Base-by-base conservation (phyloP, 306 rosid species). In the Datisca glomerata region DNA sequence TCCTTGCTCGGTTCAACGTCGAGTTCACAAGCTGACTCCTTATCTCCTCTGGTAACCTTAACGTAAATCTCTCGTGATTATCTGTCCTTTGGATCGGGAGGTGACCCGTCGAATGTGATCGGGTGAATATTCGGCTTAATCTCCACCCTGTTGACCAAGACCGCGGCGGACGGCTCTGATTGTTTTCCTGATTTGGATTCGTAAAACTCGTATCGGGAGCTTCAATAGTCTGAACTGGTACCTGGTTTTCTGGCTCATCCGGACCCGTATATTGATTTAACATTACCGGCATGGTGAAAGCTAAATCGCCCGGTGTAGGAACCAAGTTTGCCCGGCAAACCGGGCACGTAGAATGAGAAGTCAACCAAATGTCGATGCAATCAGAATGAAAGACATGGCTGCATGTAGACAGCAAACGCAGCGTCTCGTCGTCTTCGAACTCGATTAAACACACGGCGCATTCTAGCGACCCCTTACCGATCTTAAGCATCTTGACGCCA, bases 21-120 rank as follows among this genome's bases (percentile, higher is more conserved):
- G 42, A 55, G n/a, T 65, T 57, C 56, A 62, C 35, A 43, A 76
- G 40, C 65, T 71, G 70, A 53, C 25, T 64, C 63, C 74, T 69
- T 48, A 76, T 63, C 55, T 74, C 80, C 50, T 63, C 79, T 9
- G 77, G 84, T 50, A 71, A 40, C 54, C 57, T 64, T 55, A 76
- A 25, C 3, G 79, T 67, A 59, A 49, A 73, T 47, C 78, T 62
- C 42, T 84, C 92, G 24, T 46, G 40, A 41, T 57, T 15, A 47
- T 66, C 59, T 35, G 56, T 73, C 2, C 18, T 46, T 41, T 67
- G 78, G 32, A 43, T 56, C 47, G 63, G 41, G 0, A 79, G 76
- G 66, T 85, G 86, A 5, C 93, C 95, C 1, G 93, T 85, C 25
- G 95, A 85, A 43, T 85, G 71, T 7, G 85, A 85, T 51, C 77